Conservation (phyloP, 164 flowering plant species). For the Dillenia suffruticosa region DNA sequence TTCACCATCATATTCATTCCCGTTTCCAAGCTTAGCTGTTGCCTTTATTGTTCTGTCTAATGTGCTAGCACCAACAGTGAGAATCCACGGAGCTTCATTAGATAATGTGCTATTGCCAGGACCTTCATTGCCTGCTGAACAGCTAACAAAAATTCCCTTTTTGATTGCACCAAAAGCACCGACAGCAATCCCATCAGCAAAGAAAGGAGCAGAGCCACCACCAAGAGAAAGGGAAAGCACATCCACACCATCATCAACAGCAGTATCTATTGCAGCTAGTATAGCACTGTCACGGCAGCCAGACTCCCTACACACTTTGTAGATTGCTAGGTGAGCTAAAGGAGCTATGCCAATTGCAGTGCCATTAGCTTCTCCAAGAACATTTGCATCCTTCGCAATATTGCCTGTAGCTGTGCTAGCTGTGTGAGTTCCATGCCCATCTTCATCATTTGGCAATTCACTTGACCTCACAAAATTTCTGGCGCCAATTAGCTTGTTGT, state of each 20-base stretch:
- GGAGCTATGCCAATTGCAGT: conserved; percentile 39
- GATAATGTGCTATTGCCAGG: conserved; percentile 11
- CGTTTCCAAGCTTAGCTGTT: conserved; percentile 34
- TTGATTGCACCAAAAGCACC: conserved; percentile 32
- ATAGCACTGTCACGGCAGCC: conserved; percentile 19
- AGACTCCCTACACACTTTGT: conserved; percentile 22
- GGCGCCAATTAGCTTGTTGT: conserved; percentile 17
- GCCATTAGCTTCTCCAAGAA: conserved; percentile 23
- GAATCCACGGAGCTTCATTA: conserved; percentile 42
- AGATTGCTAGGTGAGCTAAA: conserved; percentile 22
- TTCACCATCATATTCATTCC: conserved; percentile 23
- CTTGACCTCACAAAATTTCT: conserved; percentile 20
- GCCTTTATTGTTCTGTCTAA: conserved; percentile 28
- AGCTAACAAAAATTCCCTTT: conserved; percentile 50
- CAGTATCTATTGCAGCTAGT: conserved; percentile 28
- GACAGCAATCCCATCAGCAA: conserved; percentile 7
- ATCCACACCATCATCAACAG: conserved; percentile 35
- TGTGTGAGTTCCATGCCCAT: conserved; percentile 38
- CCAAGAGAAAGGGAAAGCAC: conserved; percentile 34
- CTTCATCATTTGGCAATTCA: conserved; percentile 25
- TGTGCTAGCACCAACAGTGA: conserved; percentile 54
- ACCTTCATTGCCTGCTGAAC: conserved; percentile 41
- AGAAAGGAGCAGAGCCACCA: conserved; percentile 1
- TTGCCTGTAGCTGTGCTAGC: conserved; percentile 36
- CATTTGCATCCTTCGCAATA: conserved; percentile 18